Evolutionary conservation across 306 rosid species (phyloP).

Genomic region (Boehmeria nivea): DNA sequence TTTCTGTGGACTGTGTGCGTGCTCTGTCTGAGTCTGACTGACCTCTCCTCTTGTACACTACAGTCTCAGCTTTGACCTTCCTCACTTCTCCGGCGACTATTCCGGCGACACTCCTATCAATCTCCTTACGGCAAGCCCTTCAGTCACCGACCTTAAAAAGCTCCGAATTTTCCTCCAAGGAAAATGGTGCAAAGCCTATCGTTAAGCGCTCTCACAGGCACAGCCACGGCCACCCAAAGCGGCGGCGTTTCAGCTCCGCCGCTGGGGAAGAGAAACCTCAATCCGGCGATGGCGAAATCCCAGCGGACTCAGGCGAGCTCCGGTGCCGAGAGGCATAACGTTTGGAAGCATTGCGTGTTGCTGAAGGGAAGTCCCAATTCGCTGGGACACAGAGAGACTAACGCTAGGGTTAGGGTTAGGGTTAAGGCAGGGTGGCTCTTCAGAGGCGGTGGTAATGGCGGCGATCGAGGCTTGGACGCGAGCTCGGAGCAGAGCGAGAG

Average conservation of each 20-base stretch:
- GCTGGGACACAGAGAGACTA: conserved; percentile 32
- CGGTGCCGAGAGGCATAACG: conserved; percentile 27
- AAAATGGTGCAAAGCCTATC: conserved; percentile 40
- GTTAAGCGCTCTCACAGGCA: conserved; percentile 40
- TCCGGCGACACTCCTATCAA: conserved; percentile 15
- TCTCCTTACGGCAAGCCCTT: neutral
- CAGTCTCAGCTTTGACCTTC: too few relatives aligned
- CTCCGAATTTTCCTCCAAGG: neutral
- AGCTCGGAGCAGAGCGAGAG: conserved; percentile 75
- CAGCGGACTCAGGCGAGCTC: conserved; percentile 13
- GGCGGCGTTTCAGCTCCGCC: conserved; percentile 30
- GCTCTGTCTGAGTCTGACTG: too few relatives aligned
- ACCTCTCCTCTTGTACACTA: neutral
- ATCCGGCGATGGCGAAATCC: conserved; percentile 36
- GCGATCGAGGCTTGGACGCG: conserved; percentile 53
- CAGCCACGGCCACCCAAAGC: conserved; percentile 25
- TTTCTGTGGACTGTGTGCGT: neutral
- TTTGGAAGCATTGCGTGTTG: conserved; percentile 37
- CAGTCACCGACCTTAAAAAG: neutral
- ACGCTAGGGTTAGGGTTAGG: conserved; percentile 55
- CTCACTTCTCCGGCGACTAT: conserved; percentile 1
- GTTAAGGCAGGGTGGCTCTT: conserved; percentile 79
- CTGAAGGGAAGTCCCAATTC: conserved; percentile 32
- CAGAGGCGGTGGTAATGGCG: conserved; percentile 38
- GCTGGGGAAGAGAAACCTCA: conserved; percentile 44